Percentiles rank a stretch among this genome's conserved stretches.
phyloP scores from a whole-genome alignment of 495 filamentous ascomycete species.

The Neurospora sp. region DNA sequence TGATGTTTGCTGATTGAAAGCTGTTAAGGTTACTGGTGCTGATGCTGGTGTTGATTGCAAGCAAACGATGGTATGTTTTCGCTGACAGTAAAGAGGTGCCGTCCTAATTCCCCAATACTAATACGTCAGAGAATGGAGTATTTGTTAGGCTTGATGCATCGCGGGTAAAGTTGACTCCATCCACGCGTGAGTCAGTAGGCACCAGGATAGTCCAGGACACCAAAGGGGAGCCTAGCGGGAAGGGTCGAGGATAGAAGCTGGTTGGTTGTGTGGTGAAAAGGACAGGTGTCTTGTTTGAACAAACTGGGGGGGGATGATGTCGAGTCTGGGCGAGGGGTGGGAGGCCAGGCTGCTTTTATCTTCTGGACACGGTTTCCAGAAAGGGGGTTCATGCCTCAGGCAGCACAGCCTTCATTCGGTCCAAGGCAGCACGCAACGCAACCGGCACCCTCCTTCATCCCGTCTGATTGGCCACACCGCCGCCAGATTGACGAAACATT shows the following conservation, averaged over 20 bases:
- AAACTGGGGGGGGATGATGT: constrained; percentile 5
- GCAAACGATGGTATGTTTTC: background rate
- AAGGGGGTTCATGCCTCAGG: constrained; percentile 21
- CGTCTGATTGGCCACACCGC: constrained; percentile 17
- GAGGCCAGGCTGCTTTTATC: constrained; percentile 23
- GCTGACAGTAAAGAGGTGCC: constrained; percentile 29
- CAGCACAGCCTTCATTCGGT: constrained; percentile 2
- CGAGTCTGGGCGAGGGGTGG: constrained; percentile 10
- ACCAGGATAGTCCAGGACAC: background rate
- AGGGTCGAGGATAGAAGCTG: constrained; percentile 3
- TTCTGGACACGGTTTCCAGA: constrained; percentile 22
- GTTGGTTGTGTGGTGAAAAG: constrained; percentile 19
- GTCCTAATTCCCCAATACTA: constrained; percentile 35
- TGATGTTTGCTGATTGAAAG: constrained; percentile 1
- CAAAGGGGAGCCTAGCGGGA: background rate
- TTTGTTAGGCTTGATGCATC: constrained; percentile 15
- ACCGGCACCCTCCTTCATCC: background rate
- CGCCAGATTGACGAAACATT: constrained; percentile 8
- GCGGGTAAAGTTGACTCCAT: constrained; percentile 17
- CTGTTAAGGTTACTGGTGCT: background rate
- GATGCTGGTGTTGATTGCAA: constrained; percentile 6
- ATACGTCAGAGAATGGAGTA: constrained; percentile 17
- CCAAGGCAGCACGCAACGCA: background rate
- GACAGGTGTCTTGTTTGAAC: constrained; percentile 20
- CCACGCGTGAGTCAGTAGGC: constrained; percentile 6